These are phyloP conservation scores for Moesziomyces antarcticus DNA, from an alignment of 1,284 basidiomycete genomes.

Conservation along the genomic window DNA sequence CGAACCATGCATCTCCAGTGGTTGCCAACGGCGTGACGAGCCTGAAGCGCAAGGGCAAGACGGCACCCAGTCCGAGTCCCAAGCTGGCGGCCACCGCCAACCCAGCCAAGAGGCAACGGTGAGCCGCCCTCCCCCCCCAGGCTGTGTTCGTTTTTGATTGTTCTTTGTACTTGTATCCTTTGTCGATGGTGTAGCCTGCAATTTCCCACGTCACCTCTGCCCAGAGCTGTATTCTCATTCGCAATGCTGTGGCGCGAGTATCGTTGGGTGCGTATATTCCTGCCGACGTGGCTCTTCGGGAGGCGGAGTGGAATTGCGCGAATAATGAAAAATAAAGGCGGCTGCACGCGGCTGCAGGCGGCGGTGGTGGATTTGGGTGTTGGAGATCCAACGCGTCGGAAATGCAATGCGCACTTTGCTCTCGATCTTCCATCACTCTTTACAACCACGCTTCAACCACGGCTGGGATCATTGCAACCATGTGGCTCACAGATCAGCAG, in stretches of 20 bases:
- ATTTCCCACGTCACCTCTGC: not conserved
- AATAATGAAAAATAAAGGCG: too few species aligned
- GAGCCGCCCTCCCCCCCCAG: not conserved
- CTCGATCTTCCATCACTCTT: too few species aligned
- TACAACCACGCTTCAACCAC: too few species aligned
- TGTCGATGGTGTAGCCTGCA: not conserved
- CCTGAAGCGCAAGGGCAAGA: constrained; percentile 43
- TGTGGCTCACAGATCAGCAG: constrained; percentile 68
- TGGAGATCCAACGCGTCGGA: too few species aligned
- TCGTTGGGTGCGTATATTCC: too few species aligned
- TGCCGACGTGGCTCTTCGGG: too few species aligned
- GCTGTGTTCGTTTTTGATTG: not conserved
- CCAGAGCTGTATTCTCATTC: too few species aligned
- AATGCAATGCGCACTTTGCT: too few species aligned
- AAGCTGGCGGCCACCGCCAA: constrained; percentile 31
- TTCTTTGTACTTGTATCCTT: constrained; percentile 5
- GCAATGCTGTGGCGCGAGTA: too few species aligned
- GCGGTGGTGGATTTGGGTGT: too few species aligned
- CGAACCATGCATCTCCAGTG: constrained; percentile 35
- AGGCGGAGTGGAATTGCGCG: too few species aligned
- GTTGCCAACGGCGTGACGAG: constrained; percentile 26
- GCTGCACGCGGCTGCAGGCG: too few species aligned
- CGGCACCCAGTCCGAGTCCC: constrained; percentile 44
- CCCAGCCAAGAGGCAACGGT: constrained; percentile 42
- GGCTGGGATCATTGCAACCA: constrained; percentile 10